phyloP scores from a whole-genome alignment of 352 stramenopile genomes.

The Pythium brassicae region DNA sequence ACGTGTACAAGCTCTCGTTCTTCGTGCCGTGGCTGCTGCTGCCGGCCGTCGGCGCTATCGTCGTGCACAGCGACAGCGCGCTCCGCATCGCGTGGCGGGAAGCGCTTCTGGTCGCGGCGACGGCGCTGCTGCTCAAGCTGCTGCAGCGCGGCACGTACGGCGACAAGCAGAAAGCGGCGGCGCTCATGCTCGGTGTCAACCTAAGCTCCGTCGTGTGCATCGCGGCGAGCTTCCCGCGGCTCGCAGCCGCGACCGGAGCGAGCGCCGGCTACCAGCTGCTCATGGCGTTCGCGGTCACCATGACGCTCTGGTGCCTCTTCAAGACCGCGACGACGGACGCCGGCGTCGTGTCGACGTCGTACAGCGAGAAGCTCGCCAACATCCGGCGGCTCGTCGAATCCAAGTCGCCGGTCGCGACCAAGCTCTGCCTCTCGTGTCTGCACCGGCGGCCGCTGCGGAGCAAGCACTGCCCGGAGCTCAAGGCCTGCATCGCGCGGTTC shows the following conservation, averaged over 20 bases:
- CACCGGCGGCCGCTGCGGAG: slow-evolving; percentile 69
- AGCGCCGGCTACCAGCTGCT: slow-evolving; percentile 25
- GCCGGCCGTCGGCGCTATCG: slow-evolving; percentile 34
- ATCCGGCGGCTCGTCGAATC: slow-evolving; percentile 67
- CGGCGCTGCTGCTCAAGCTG: slow-evolving; percentile 42
- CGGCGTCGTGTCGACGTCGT: slow-evolving; percentile 60
- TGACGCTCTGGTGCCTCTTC: slow-evolving; percentile 53
- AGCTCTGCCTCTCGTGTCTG: slow-evolving; percentile 75
- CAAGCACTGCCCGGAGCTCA: slow-evolving; percentile 77
- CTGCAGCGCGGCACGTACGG: slow-evolving; percentile 61
- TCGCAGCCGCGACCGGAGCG: slow-evolving; percentile 20
- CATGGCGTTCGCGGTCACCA: slow-evolving; percentile 18
- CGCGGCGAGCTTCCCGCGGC: slow-evolving; percentile 35
- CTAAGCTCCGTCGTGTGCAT: slow-evolving; percentile 68
- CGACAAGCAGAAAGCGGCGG: slow-evolving; percentile 68
- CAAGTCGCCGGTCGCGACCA: slow-evolving; percentile 66
- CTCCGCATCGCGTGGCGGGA: slow-evolving; percentile 36
- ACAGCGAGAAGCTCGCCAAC: slow-evolving; percentile 64
- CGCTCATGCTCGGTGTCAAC: slow-evolving; percentile 73
- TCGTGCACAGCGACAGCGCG: slow-evolving; percentile 28
- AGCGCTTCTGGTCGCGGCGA: slow-evolving; percentile 21
- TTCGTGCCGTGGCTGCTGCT: slow-evolving; percentile 66
- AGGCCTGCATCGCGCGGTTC: slow-evolving; percentile 77
- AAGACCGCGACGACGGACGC: slow-evolving; percentile 48
- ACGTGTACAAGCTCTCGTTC: slow-evolving; percentile 73